Base-by-base conservation (phyloP, 148 eudicot genomes). In the Amaranthus hypochondriacus region DNA sequence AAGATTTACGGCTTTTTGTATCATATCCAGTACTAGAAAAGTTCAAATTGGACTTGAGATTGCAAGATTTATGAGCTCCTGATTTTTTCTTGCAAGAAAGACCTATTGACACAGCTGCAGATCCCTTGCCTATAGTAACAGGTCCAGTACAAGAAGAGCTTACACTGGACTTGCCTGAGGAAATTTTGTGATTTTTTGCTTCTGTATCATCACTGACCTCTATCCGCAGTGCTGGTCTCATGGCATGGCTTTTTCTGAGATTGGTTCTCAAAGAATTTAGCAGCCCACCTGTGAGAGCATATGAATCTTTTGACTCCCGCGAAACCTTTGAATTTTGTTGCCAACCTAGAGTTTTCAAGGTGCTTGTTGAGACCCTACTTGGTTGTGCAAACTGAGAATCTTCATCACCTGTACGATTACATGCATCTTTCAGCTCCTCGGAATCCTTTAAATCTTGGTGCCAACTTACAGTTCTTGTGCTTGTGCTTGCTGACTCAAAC, bases 31-130 rank as follows among this genome's bases (percentile, higher is more conserved):
- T 46, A 57, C 62, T 77, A 79, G 90, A 84, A 61, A 87, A 84
- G 5, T 86, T 87, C 15, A 87, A 86, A 69, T 89, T 89, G n/a
- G 90, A 89, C 66, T 87, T 87, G 13, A 84, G 75, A 39, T 84
- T 81, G 63, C 87, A 87, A 75, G 93, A 85, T 75, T 82, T 85
- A 65, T 65, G 60, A 51, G 83, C 85, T 61, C 78, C 79, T 65
- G 80, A 79, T 69, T 70, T 80, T 77, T 64, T 46, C 3, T 63
- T 14, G 4, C 7, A 18, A 44, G 43, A 46, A 65, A 54, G 70
- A 55, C 52, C 43, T 39, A 64, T 55, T 56, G 46, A 12, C 56
- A 57, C 49, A 21, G 39, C 53, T 7, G 42, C 55, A 46, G 55
- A 63, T 55, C 55, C 47, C 71, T 63, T 62, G 70, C 69, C 46